phyloP scores from a whole-genome alignment of 768 basidiomycete species.

The Termitomyces heimii region DNA sequence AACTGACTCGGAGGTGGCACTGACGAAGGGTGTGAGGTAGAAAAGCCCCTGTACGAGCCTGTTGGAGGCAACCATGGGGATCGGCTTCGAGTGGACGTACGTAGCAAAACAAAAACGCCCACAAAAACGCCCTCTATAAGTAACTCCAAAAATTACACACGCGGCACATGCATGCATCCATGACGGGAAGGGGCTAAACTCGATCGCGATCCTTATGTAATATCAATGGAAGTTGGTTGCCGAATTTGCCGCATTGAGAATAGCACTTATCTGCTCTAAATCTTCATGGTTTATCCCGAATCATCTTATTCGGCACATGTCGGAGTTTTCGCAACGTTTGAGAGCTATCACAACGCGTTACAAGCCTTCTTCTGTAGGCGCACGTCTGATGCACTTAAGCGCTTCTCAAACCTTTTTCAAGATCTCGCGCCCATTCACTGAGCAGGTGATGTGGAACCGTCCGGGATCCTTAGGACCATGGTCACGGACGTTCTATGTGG shows the following conservation, averaged over 20 bases:
- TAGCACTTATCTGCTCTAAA: not conserved
- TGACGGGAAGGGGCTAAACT: not conserved
- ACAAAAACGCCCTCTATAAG: not conserved
- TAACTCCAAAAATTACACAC: not conserved
- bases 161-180: not conserved
- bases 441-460: not conserved
- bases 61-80: conserved; percentile 8
- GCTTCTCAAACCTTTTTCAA: not conserved
- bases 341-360: not conserved
- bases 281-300: not conserved
- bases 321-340: not conserved
- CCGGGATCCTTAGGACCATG: not conserved
- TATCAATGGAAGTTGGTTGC: not conserved
- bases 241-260: not conserved
- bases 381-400: not conserved
- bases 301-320: not conserved
- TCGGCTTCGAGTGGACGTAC: not conserved
- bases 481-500: not conserved
- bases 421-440: not conserved
- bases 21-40: conserved; percentile 10
- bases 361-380: not conserved
- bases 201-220: conserved; percentile 1
- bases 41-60: conserved; percentile 9
- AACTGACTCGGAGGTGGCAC: conserved; percentile 4
- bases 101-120: not conserved